Percentiles rank a stretch among this genome's conserved stretches.
Evolutionary conservation across 257 asterid species (phyloP).

Genomic region (Craterostigma plantagineum): DNA sequence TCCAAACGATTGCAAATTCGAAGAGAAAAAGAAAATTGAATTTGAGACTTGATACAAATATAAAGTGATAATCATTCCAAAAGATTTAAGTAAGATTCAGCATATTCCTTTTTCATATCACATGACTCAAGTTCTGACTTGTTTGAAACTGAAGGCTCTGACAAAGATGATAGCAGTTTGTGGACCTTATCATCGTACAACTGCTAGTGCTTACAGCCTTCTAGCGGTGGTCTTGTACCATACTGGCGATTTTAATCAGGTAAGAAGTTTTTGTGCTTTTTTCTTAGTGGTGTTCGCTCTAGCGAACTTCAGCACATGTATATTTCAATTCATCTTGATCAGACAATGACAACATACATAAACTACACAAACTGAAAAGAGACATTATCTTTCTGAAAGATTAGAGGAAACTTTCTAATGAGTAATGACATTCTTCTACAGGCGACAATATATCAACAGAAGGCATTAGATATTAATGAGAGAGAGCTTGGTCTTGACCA

Average conservation of each 20-base stretch:
- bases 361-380: too few species aligned
- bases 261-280: constrained; percentile 8
- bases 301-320: too few species aligned
- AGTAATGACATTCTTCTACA: constrained; percentile 17
- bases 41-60: too few species aligned
- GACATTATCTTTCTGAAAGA: neutral
- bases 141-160: constrained; percentile 52
- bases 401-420: neutral
- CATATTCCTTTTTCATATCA: constrained; percentile 4
- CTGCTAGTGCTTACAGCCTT: constrained; percentile 97
- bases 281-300: constrained; percentile 5
- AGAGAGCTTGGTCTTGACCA: constrained; percentile 99
- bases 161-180: constrained; percentile 95
- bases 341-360: neutral
- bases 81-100: neutral
- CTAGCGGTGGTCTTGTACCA: constrained; percentile 98
- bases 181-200: constrained; percentile 92
- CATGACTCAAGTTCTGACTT: constrained; percentile 11
- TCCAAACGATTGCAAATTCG: too few species aligned
- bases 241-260: constrained; percentile 99
- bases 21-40: too few species aligned
- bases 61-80: too few species aligned
- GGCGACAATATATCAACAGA: constrained; percentile 97
- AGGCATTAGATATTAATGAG: constrained; percentile 95
- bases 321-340: neutral